Evolutionary conservation across 1,284 basidiomycete genomes (phyloP).

Genomic region (Wolfiporia cocos): DNA sequence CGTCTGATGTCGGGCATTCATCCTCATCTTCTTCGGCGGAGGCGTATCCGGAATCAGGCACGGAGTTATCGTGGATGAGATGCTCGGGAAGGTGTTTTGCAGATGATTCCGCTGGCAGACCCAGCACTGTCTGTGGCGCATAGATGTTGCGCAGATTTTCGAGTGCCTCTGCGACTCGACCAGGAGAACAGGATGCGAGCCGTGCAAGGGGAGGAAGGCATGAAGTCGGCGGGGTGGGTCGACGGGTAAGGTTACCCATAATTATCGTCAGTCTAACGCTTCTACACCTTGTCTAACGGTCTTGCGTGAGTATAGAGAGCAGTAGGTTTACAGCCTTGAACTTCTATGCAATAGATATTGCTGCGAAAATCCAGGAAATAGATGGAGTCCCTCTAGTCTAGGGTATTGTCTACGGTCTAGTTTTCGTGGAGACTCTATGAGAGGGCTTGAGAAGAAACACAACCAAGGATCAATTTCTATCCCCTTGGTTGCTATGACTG

Average conservation of each 20-base stretch:
- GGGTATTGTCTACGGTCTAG: slow-evolving; percentile 27
- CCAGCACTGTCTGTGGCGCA: slow-evolving; percentile 13
- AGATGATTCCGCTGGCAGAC: slow-evolving; percentile 4
- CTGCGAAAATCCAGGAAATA: too few species aligned
- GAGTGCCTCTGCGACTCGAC: slow-evolving; percentile 31
- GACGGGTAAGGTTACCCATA: slow-evolving; percentile 1
- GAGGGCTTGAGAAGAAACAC: too few species aligned
- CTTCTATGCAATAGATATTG: not conserved
- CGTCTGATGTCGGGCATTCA: slow-evolving; percentile 26
- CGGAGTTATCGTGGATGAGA: slow-evolving; percentile 32
- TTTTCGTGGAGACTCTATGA: too few species aligned
- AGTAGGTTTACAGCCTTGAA: not conserved
- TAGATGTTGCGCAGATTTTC: slow-evolving; percentile 39
- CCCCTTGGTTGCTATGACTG: slow-evolving; percentile 28
- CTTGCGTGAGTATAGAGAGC: not conserved
- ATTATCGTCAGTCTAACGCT: not conserved
- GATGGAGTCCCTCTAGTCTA: too few species aligned
- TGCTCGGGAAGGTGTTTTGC: slow-evolving; percentile 18
- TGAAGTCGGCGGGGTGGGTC: slow-evolving; percentile 30
- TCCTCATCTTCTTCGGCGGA: slow-evolving; percentile 51
- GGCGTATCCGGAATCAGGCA: slow-evolving; percentile 58
- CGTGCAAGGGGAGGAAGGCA: slow-evolving; percentile 43
- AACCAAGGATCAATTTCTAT: slow-evolving; percentile 19
- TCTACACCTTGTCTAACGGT: not conserved
- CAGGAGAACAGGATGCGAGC: slow-evolving; percentile 28